Base-by-base conservation (phyloP, 1,139 yeast genomes). In the Hyphopichia burtonii region DNA sequence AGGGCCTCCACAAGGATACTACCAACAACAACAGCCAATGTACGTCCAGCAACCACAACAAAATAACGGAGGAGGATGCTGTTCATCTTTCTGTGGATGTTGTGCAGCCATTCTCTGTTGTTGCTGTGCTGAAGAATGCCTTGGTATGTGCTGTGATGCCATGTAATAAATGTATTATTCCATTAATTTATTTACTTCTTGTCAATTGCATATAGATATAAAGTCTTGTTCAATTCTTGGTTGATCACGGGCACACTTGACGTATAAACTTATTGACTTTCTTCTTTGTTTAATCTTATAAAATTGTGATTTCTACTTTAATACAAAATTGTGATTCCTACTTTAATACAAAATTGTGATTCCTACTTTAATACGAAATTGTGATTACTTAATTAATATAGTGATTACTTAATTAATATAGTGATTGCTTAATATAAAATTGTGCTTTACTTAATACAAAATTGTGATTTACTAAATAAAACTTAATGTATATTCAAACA, bases 81-180 rank as follows among this genome's bases (percentile, higher is more conserved):
- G 73, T 46, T 50, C 58, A 4, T 52, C 71, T 12, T 68, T 62
- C 56, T 71, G 76, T 47, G 76, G 76, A 39, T 66, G 73, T 43
- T 66, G 73, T 52, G 65, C 72, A 27, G 76, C 74, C 41, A 50
- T 70, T 37, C 51, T 71, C 54, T 71, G 76, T 53, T 71, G 76
- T 58, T 69, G 75, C 54, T 70, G 75, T 51, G 73, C 74, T 31
- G 74, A 68, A 49, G 69, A 60, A 36, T 59, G 65, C 47, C 55
- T 62, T 44, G 61, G 45, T 15, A 51, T 53, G 41, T 33, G 14
- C 11, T 33, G 36, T 33, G 20, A 31, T 14, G 28, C 28, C 11
- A 30, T 30, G 32, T 30, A 30, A 30, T 11, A 8, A 11, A 14
- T 10, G 5, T 27, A 27, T 25, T 25, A 25, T 8, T 25, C 11